A percentile compares a stretch with the other conserved stretches of the same genome.
Conservation (phyloP, 495 filamentous ascomycete genomes). For the Chlorociboria aeruginascens region DNA sequence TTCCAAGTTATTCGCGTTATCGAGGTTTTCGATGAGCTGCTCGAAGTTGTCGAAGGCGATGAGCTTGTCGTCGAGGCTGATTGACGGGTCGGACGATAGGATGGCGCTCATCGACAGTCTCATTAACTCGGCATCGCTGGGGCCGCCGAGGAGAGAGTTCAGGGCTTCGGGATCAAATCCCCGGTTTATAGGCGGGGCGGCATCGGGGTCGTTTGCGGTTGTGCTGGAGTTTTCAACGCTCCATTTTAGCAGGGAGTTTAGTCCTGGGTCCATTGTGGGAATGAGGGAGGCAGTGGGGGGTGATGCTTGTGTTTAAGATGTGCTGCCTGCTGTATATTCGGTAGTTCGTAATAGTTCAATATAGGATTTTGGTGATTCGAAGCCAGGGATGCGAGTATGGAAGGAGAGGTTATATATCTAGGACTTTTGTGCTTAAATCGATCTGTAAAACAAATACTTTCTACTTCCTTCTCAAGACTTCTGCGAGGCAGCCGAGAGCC, state of each 20-base stretch:
- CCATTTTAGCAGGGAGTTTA: conserved; percentile 81
- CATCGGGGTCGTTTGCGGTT: conserved; percentile 32
- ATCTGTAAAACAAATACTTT: no score
- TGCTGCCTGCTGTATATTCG: conserved; percentile 1
- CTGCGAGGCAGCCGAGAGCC: no score
- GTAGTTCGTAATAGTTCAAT: background rate
- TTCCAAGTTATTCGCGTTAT: conserved; percentile 90
- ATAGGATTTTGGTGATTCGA: background rate
- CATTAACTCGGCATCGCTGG: conserved; percentile 86
- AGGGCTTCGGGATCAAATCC: conserved; percentile 54
- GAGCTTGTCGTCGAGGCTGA: conserved; percentile 63
- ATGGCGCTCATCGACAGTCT: conserved; percentile 66
- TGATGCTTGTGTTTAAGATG: background rate
- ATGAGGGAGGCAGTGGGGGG: background rate
- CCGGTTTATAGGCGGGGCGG: conserved; percentile 25
- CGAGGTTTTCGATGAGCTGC: conserved; percentile 78
- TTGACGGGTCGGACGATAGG: conserved; percentile 40
- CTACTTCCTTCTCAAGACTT: no score
- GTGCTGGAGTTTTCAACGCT: conserved; percentile 63
- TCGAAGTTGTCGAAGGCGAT: conserved; percentile 95
- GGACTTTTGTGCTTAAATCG: no score
- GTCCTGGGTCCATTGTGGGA: conserved; percentile 23
- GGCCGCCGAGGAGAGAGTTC: conserved; percentile 62
- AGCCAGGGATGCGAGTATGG: no score
- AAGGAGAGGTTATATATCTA: no score